Conservation (phyloP, 306 rosid species). For the Potentilla sterilis region DNA sequence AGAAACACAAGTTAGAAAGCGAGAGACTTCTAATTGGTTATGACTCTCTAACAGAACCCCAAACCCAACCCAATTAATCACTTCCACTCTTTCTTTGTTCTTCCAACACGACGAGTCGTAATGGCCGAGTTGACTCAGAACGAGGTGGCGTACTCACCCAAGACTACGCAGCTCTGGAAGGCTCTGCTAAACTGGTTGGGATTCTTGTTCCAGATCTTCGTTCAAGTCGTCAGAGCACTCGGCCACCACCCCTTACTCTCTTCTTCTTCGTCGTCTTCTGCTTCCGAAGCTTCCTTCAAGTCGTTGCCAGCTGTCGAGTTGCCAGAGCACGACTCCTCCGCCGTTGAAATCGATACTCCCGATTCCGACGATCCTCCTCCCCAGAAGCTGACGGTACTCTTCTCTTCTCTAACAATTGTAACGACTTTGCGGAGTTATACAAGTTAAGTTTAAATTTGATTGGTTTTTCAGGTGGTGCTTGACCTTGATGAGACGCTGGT, state of each 20-base stretch:
- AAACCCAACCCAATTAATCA: not conserved
- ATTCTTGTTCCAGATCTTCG: constrained; percentile 88
- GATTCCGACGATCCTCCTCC: constrained; percentile 23
- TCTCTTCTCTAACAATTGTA: not conserved
- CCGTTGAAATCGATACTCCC: constrained; percentile 50
- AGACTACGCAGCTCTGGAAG: constrained; percentile 73
- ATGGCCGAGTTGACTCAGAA: constrained; percentile 94
- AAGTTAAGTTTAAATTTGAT: not conserved
- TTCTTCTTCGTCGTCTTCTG: constrained; percentile 52
- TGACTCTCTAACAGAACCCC: not conserved
- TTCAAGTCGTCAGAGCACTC: constrained; percentile 70
- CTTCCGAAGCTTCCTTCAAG: constrained; percentile 53
- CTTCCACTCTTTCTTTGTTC: not conserved
- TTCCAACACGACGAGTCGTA: not conserved
- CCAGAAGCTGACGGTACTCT: constrained; percentile 64
- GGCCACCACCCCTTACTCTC: constrained; percentile 83
- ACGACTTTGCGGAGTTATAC: not conserved
- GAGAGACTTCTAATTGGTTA: constrained; percentile 9
- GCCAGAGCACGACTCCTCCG: constrained; percentile 44
- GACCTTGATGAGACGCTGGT: constrained; percentile 95
- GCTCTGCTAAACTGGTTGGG: constrained; percentile 74
- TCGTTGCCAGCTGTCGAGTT: constrained; percentile 77
- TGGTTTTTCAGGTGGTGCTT: constrained; percentile 66
- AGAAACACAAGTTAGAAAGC: constrained; percentile 16
- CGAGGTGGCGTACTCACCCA: constrained; percentile 63